Conservation (phyloP, 2,329 filamentous ascomycete genomes). For the Phaeoacremonium minimum region DNA sequence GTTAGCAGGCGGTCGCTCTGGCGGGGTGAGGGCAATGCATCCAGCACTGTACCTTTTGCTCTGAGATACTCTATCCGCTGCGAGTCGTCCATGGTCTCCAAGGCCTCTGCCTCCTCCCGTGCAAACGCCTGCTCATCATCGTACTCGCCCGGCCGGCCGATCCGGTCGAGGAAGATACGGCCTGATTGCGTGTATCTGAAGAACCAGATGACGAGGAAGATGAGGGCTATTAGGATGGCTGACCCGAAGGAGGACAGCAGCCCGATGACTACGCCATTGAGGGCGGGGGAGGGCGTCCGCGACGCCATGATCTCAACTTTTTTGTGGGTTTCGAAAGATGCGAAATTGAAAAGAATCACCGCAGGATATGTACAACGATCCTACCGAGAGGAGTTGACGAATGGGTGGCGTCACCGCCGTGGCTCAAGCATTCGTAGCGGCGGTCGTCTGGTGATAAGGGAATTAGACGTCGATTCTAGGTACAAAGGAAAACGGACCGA, state of each 20-base stretch:
- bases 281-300: conserved; percentile 25
- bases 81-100: conserved; percentile 94
- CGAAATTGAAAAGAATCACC: neutral
- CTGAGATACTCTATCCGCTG: conserved; percentile 85
- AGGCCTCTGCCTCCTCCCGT: conserved; percentile 88
- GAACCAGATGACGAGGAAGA: conserved; percentile 84
- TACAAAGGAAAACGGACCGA: no score
- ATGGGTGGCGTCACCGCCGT: conserved; percentile 15
- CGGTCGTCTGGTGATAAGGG: no score
- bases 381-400: conserved; percentile 4
- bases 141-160: conserved; percentile 91
- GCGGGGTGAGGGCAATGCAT: conserved; percentile 1
- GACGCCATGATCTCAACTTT: conserved; percentile 9
- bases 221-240: conserved; percentile 74
- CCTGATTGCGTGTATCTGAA: conserved; percentile 86
- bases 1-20: conserved; percentile 5
- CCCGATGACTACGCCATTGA: conserved; percentile 85
- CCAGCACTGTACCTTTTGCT: conserved; percentile 72
- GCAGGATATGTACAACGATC: conserved; percentile 1
- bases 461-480: no score
- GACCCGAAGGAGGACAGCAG: conserved; percentile 92
- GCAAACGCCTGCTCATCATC: conserved; percentile 96
- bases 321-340: neutral
- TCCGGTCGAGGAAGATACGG: conserved; percentile 87
- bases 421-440: conserved; percentile 12